Base-by-base conservation (phyloP, 257 asterid genomes). In the Penstemon davidsonii region DNA sequence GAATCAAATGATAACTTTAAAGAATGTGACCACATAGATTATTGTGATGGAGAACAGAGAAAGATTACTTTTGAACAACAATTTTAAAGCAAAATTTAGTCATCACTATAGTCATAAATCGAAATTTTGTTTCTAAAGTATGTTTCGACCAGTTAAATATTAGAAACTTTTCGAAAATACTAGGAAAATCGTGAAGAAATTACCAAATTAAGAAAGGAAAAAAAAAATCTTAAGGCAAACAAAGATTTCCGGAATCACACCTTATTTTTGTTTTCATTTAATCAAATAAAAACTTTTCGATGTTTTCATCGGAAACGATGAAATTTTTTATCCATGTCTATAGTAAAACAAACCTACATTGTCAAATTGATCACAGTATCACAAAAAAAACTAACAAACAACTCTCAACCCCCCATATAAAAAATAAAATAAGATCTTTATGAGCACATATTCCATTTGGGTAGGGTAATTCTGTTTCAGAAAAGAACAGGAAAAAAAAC, bases 391-490 rank as follows among this genome's bases (percentile, higher is more conserved):
- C 57, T 50, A 15, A 11, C 8, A 47, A 8, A 19, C 13, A 39
- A 37, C 57, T 47, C 59, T 37, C 43, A 61, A 60, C 38, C 60
- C 40, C 33, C 42, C 52, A 36, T 62, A 7, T 18, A 25, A 10
- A 62, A 54, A 11, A 33, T 5, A 49, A 73, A 70, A 66, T 37
- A 76, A 71, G 49, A 25, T 25, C 33, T 25, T 25, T 25, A 19
- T 37, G 40, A 15, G 37, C 3, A 25, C 11, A 64, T 66, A 55
- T 44, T 5, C 64, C 84, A 80, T 69, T 77, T 67, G 73, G 66
- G 66, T 70, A 49, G 79, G 80, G 80, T 67, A 60, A 65, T 66
- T 50, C 62, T 69, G 72, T 78, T 25, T 66, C 55, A 41, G 77
- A 79, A 72, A 55, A 25, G 33, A 25, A 25, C 33, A 25, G 33